Evolutionary conservation across 345 rosid species (phyloP), one percentile per base, ranked within the genome.

Genomic region (Syzygium grande): DNA sequence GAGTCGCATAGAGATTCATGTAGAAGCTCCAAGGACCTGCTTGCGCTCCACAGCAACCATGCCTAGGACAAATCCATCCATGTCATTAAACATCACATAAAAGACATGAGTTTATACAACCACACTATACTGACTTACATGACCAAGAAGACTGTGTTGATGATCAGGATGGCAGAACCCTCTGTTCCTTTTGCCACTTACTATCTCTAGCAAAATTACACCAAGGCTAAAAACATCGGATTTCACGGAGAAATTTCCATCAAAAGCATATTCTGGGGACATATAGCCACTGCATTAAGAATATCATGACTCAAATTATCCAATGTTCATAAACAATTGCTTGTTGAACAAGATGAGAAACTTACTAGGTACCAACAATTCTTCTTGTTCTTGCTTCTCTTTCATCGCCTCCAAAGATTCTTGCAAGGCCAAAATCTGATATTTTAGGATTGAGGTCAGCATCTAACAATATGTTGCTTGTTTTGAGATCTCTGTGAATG

Each of bases 1-100:
- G 49, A 83, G 51, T 68, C 86, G 1, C 58, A 51, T 38, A 87
- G 6, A 41, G 59, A 23, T 65, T 86, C 83, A 85, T 89, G 89
- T 51, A 89, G 59, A 87, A 88, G 30, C 9, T 89, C 83, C 25
- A 23, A 6, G 51, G 46, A 63, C 49, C 25, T 87, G 77, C 87
- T 54, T 43, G 65, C 84, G 25, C 14, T 84, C 91, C 90, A 91
- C 52, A 91, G 34, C 38, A 84, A n/a, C 90, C 92, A 91, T 88
- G 90, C 92, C 93, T 91, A 52, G 34, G 11, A 85, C 79, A 68
- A 34, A 68, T 30, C 79, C 23, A 30, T 34, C 7, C 38, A 29
- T n/a, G 41, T 29, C 41, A 15, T n/a, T 61, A 61, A 15, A 2
- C 5, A 29, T 6, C 77, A 29, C 1, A 1, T 4, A 56, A 55